Percentiles rank a stretch among this genome's conserved stretches.
Conservation (phyloP, 169 alveolate genomes). For the Plasmodium reichenowi region DNA sequence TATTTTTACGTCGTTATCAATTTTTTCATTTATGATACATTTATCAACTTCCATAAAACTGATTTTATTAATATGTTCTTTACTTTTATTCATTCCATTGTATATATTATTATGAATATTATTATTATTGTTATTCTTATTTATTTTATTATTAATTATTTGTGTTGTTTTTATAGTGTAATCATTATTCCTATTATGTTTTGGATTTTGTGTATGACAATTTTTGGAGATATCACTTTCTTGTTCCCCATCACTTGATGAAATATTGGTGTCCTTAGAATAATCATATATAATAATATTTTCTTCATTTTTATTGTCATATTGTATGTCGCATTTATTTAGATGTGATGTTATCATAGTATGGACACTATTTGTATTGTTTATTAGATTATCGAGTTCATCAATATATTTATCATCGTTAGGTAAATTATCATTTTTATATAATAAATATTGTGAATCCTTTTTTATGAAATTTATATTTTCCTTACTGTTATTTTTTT, state of each 20-base stretch:
- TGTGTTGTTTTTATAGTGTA: background rate
- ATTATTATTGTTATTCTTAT: too few species aligned
- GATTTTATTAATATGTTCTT: background rate
- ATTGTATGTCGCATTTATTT: slow-evolving; percentile 46
- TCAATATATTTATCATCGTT: slow-evolving; percentile 47
- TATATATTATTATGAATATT: too few species aligned
- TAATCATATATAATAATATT: background rate
- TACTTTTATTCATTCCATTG: background rate
- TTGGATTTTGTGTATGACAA: too few species aligned
- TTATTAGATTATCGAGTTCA: slow-evolving; percentile 25
- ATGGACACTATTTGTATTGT: background rate
- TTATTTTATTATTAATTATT: too few species aligned
- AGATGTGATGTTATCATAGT: slow-evolving; percentile 4
- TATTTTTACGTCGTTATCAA: background rate
- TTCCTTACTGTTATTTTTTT: slow-evolving; percentile 12
- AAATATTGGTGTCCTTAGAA: too few species aligned
- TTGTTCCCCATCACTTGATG: too few species aligned
- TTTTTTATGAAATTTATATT: slow-evolving; percentile 1
- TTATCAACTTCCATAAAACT: background rate
- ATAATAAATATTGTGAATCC: slow-evolving; percentile 4
- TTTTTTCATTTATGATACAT: background rate
- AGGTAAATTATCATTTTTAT: slow-evolving; percentile 4
- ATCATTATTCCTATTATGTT: background rate
- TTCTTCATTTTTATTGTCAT: slow-evolving; percentile 17
- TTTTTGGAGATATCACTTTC: too few species aligned